A percentile compares a stretch with the other conserved stretches of the same genome.
These are phyloP conservation scores for Ogataea trehaloabstinens DNA, from an alignment of 805 yeast genomes.

Conservation along the genomic window DNA sequence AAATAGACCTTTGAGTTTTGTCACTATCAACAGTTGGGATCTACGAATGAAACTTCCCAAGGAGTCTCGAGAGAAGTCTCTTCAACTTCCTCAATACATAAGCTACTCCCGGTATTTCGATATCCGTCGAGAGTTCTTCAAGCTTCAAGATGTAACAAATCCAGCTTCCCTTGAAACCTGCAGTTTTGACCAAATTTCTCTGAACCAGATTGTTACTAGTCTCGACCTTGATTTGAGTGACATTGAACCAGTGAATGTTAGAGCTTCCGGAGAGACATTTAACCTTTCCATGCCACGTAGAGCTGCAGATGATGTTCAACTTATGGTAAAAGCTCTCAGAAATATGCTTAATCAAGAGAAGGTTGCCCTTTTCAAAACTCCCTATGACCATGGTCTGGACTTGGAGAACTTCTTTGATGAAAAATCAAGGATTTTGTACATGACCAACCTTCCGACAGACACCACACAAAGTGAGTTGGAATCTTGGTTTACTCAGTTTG, in stretches of 20 bases:
- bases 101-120: constrained; percentile 78
- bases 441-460: constrained; percentile 79
- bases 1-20: constrained; percentile 57
- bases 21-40: constrained; percentile 65
- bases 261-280: constrained; percentile 9
- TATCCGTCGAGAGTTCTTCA: constrained; percentile 66
- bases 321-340: constrained; percentile 43
- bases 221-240: constrained; percentile 21
- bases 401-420: constrained; percentile 64
- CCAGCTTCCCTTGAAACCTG: constrained; percentile 46
- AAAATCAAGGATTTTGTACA: constrained; percentile 71
- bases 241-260: constrained; percentile 16
- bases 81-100: constrained; percentile 68
- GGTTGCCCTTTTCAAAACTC: constrained; percentile 58
- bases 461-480: constrained; percentile 90
- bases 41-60: constrained; percentile 74
- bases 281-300: constrained; percentile 36
- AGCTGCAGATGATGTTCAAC: constrained; percentile 44
- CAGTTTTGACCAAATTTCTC: constrained; percentile 23
- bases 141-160: constrained; percentile 61
- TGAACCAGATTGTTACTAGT: constrained; percentile 19
- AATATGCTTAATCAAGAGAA: constrained; percentile 49
- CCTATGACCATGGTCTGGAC: constrained; percentile 77
- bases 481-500: constrained; percentile 86
- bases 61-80: constrained; percentile 75